Evolutionary conservation across 2,329 filamentous ascomycete genomes (phyloP).

Genomic region (Dactylellina sp.): DNA sequence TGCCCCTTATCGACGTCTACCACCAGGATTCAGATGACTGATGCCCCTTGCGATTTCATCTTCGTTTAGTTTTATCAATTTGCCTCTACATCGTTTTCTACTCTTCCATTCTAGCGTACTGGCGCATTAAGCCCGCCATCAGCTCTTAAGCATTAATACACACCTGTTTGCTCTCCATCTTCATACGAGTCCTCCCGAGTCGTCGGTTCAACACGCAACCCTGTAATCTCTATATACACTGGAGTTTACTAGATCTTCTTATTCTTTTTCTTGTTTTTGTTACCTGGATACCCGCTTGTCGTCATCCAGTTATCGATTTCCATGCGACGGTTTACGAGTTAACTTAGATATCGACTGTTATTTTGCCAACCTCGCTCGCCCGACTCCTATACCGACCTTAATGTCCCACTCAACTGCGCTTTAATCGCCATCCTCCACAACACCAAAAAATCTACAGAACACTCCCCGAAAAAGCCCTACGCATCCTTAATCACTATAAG

Average conservation of each 20-base stretch:
- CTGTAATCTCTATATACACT: constrained; percentile 5
- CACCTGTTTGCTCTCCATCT: constrained; percentile 15
- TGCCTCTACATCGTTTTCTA: constrained; percentile 13
- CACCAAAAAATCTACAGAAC: constrained; percentile 13
- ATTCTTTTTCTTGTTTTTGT: not conserved
- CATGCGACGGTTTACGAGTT: constrained; percentile 34
- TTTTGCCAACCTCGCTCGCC: not conserved
- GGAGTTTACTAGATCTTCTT: not conserved
- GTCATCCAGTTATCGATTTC: constrained; percentile 14
- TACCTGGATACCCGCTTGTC: not conserved
- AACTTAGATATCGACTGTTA: constrained; percentile 10
- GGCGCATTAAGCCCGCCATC: constrained; percentile 46
- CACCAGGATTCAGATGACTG: constrained; percentile 19
- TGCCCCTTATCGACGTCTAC: constrained; percentile 18
- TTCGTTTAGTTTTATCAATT: constrained; percentile 1
- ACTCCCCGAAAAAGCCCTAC: constrained; percentile 2
- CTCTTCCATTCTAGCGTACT: constrained; percentile 18
- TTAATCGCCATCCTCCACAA: constrained; percentile 16
- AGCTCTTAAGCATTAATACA: constrained; percentile 8
- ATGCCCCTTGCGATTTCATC: constrained; percentile 9
- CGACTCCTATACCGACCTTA: constrained; percentile 13
- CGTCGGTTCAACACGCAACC: constrained; percentile 11
- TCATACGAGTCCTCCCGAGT: not conserved
- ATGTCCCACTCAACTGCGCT: constrained; percentile 10
- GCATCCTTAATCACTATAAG: constrained; percentile 15